Evolutionary conservation across 139 green algal genomes (phyloP).

Genomic region (Ettlia oleoabundans): DNA sequence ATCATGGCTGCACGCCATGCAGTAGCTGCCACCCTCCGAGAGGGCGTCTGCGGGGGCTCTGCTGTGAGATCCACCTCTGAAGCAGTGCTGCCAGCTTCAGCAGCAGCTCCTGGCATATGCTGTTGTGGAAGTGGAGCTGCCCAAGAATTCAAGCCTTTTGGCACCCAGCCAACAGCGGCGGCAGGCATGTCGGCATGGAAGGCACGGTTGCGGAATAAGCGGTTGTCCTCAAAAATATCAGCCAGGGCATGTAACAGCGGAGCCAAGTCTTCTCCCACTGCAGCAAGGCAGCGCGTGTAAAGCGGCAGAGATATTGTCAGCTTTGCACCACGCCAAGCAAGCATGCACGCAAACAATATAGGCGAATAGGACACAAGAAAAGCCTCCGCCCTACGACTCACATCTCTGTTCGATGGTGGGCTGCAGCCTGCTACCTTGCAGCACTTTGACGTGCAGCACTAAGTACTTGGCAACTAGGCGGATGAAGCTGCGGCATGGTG

Average conservation of each 20-base stretch:
- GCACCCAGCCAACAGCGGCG: neutral
- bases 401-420: conserved; percentile 9
- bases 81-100: neutral
- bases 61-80: neutral
- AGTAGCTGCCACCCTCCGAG: neutral
- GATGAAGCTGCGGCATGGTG: conserved; percentile 12
- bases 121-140: neutral
- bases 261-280: conserved; percentile 12
- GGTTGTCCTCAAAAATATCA: neutral
- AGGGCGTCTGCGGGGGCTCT: neutral
- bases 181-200: neutral
- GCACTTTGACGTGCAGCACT: neutral
- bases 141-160: neutral
- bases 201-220: neutral
- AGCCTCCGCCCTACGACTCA: no score
- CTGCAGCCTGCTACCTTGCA: neutral
- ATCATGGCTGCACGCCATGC: neutral
- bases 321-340: neutral
- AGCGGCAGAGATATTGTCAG: neutral
- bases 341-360: neutral
- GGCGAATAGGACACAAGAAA: neutral
- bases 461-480: neutral
- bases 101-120: no score
- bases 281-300: neutral
- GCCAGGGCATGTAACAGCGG: neutral